Evolutionary conservation across 441 rosid genomes (phyloP).

Genomic region (Rhodomyrtus psidioides): DNA sequence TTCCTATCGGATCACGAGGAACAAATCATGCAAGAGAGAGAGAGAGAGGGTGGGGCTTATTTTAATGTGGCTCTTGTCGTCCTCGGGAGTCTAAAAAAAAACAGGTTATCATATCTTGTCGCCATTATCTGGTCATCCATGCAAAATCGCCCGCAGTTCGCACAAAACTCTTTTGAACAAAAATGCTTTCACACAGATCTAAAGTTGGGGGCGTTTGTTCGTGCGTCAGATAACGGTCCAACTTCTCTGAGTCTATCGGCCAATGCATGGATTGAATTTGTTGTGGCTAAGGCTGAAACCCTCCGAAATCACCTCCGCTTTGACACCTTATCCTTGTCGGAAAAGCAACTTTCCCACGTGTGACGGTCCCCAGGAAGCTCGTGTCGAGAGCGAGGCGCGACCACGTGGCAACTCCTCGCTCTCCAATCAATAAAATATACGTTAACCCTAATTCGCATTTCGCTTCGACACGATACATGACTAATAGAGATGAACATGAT

Average conservation of each 20-base stretch:
- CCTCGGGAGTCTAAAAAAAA: background rate
- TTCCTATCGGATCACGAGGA: accelerated
- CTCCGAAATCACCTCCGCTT: background rate
- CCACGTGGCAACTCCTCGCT: background rate
- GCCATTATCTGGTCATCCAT: background rate
- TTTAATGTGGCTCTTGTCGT: background rate
- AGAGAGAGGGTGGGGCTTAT: background rate
- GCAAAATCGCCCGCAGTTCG: background rate
- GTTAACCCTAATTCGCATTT: background rate
- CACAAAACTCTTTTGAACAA: too few species aligned
- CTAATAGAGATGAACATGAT: too few species aligned
- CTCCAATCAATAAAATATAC: background rate
- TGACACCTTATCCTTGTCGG: background rate
- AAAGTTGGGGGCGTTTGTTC: background rate
- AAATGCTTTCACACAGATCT: background rate
- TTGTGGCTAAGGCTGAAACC: background rate
- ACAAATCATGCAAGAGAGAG: background rate
- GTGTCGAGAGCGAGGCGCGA: background rate
- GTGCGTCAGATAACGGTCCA: background rate
- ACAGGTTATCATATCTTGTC: background rate
- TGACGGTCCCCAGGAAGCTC: background rate
- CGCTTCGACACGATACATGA: too few species aligned
- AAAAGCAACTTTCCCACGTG: background rate
- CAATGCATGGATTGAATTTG: background rate
- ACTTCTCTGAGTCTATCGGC: background rate